Percentiles rank a stretch among this genome's conserved stretches.
phyloP scores from a whole-genome alignment of 805 yeast genomes.

The Candida endomychidarum region DNA sequence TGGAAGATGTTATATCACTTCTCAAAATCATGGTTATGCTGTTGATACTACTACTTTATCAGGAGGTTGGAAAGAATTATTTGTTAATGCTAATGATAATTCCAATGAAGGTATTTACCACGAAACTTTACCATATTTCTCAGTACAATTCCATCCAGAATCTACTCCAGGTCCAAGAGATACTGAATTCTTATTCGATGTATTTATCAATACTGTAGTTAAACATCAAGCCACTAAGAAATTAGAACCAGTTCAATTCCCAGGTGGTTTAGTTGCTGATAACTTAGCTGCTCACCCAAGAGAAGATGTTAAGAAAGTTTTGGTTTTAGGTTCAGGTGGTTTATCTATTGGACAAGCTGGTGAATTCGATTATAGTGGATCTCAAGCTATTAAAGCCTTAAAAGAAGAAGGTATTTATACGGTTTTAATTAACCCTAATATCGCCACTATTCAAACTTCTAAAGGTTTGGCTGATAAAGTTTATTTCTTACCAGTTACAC shows the following conservation, averaged over 20 bases:
- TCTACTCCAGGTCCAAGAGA: conserved; percentile 99
- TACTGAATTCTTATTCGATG: conserved; percentile 95
- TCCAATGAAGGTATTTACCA: conserved; percentile 98
- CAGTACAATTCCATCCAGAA: conserved; percentile 99
- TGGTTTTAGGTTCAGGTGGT: conserved; percentile 96
- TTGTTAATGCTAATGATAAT: conserved; percentile 93
- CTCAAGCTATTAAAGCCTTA: conserved; percentile 95
- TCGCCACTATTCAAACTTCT: conserved; percentile 95
- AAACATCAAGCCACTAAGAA: conserved; percentile 59
- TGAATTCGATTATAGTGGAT: conserved; percentile 95
- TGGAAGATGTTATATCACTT: conserved; percentile 97
- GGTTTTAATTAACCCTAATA: conserved; percentile 89
- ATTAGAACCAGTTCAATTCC: conserved; percentile 78
- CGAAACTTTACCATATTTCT: conserved; percentile 82
- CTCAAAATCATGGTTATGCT: conserved; percentile 98
- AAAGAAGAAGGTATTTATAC: conserved; percentile 96
- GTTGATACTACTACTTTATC: conserved; percentile 79
- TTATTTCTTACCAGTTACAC: conserved; percentile 93
- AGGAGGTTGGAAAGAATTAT: conserved; percentile 87
- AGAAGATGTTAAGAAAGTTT: conserved; percentile 83
- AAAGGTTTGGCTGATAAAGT: conserved; percentile 94
- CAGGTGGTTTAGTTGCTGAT: conserved; percentile 80
- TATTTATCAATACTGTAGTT: conserved; percentile 78
- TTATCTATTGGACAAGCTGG: conserved; percentile 98
- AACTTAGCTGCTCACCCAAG: conserved; percentile 75